Evolutionary conservation across 768 basidiomycete species (phyloP), one percentile per base, ranked within the genome.

Genomic region (Serendipita indica): DNA sequence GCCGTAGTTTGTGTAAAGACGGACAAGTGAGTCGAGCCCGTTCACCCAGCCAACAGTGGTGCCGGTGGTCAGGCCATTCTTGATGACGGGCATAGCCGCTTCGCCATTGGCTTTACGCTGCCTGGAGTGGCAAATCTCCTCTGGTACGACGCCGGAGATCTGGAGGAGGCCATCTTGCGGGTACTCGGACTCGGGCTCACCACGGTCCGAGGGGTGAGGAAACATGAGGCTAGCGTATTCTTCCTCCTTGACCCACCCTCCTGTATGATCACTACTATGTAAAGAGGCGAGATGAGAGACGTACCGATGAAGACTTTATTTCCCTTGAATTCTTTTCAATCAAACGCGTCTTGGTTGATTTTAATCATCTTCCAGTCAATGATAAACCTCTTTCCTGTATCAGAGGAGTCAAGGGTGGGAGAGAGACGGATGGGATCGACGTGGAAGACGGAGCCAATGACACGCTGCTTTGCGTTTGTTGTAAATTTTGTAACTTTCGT

Each of bases 1-100:
- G n/a, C n/a, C n/a, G n/a, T n/a, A n/a, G n/a, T n/a, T n/a, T n/a
- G n/a, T n/a, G n/a, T n/a, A n/a, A n/a, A n/a, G n/a, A n/a, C n/a
- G n/a, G 39, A 64, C 16, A 63, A 67, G 70, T n/a, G 72, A 67
- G 56, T 68, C 67, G 43, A 74, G 28, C 33, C 69, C 71, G 27
- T 69, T 60, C 35, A 64, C 69, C 61, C 69, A 67, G 20, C 74
- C 72, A 14, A 74, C 33, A 3, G 73, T 75, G 57, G 71, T 64
- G 45, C 68, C 64, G 33, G 72, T 72, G 14, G 66, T 64, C 60
- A 60, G 63, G 34, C 74, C 72, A 63, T 69, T 64, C 59, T 75
- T 74, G 14, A 58, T 52, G 64, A 74, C 72, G 20, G 70, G 60
- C 59, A 68, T 59, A 62, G 64, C 65, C 30, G 62, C 63, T 25